These are phyloP conservation scores for Sphaerostilbella broomeana DNA, from an alignment of 2,329 filamentous ascomycete species.

Conservation along the genomic window DNA sequence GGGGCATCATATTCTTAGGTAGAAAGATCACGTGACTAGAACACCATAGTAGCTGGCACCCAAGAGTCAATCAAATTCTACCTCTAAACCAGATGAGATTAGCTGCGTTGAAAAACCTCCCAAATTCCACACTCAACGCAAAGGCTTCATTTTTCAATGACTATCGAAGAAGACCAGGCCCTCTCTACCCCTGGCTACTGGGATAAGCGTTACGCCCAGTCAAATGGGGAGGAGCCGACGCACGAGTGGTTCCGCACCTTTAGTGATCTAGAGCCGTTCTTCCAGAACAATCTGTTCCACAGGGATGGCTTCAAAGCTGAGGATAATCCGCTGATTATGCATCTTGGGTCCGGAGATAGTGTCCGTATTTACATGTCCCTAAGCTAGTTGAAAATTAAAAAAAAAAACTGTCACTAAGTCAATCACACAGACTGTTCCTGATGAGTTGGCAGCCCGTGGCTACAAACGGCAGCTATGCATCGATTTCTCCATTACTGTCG, in stretches of 20 bases:
- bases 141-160: background rate
- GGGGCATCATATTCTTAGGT: too few species aligned
- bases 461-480: constrained; percentile 48
- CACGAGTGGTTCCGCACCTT: constrained; percentile 52
- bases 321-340: constrained; percentile 40
- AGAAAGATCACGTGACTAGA: too few species aligned
- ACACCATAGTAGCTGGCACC: too few species aligned
- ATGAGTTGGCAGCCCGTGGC: constrained; percentile 38
- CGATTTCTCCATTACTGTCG: constrained; percentile 50
- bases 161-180: background rate
- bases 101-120: too few species aligned
- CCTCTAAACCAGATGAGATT: too few species aligned
- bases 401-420: background rate
- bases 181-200: constrained; percentile 37
- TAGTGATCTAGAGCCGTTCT: constrained; percentile 40
- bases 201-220: constrained; percentile 41
- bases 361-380: constrained; percentile 24
- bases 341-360: constrained; percentile 53
- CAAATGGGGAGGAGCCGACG: constrained; percentile 31
- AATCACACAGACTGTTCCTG: constrained; percentile 40
- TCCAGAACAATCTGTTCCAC: constrained; percentile 37
- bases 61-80: too few species aligned
- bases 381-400: background rate
- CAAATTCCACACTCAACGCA: too few species aligned
- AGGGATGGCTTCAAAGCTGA: constrained; percentile 16